A percentile compares a stretch with the other conserved stretches of the same genome.
Evolutionary conservation across 1,284 basidiomycete genomes (phyloP).

Genomic region (Cryptococcus deneoformans): DNA sequence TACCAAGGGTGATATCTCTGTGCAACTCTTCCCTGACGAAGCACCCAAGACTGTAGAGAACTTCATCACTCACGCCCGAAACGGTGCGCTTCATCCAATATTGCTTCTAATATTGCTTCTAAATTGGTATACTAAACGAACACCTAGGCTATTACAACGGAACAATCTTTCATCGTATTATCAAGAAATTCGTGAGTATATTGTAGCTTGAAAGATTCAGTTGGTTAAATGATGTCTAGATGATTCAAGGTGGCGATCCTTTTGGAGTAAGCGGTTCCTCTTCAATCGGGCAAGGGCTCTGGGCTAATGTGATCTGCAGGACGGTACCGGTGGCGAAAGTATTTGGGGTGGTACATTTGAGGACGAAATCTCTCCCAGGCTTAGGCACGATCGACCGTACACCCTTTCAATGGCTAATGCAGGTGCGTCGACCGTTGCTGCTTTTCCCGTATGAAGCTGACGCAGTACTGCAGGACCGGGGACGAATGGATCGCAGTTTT

Average conservation of each 20-base stretch:
- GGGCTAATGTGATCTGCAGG: slow-evolving; percentile 51
- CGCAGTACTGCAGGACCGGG: slow-evolving; percentile 63
- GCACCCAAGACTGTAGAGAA: slow-evolving; percentile 96
- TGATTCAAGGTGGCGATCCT: slow-evolving; percentile 98
- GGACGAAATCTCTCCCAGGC: slow-evolving; percentile 86
- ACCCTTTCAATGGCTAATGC: slow-evolving; percentile 98
- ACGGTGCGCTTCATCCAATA: slow-evolving; percentile 17
- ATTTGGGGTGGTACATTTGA: slow-evolving; percentile 96
- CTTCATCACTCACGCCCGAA: slow-evolving; percentile 90
- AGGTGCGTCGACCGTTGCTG: slow-evolving; percentile 19
- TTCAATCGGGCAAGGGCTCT: not conserved
- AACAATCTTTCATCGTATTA: slow-evolving; percentile 95
- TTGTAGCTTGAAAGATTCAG: not conserved
- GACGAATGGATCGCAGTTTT: slow-evolving; percentile 92
- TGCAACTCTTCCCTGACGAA: slow-evolving; percentile 85
- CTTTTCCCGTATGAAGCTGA: not conserved
- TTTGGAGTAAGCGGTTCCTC: slow-evolving; percentile 44
- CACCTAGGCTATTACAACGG: slow-evolving; percentile 79
- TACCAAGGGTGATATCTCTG: slow-evolving; percentile 82
- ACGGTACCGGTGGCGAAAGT: slow-evolving; percentile 94
- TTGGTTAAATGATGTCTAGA: slow-evolving; percentile 48
- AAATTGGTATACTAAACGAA: not conserved
- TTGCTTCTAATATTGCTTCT: not conserved
- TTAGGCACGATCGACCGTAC: slow-evolving; percentile 94
- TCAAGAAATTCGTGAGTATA: slow-evolving; percentile 79